Conservation (phyloP, 805 yeast species). For the Saturnispora ahearnii region DNA sequence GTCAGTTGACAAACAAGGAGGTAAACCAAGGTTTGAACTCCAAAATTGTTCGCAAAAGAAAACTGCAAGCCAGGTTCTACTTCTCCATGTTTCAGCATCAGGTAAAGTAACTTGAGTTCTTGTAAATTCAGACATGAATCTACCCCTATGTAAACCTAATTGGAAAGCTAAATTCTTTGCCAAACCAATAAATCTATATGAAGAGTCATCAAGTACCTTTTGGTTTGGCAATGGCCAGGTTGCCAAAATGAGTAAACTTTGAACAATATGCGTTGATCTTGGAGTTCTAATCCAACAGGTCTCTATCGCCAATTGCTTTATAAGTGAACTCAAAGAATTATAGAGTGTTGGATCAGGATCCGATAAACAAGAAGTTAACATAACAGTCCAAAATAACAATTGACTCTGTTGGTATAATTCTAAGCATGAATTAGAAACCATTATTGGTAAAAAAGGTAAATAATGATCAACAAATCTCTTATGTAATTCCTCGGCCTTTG, state of each 20-base stretch:
- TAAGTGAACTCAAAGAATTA: slow-evolving; percentile 62
- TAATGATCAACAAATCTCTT: slow-evolving; percentile 55
- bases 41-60: slow-evolving; percentile 86
- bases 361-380: slow-evolving; percentile 74
- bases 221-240: slow-evolving; percentile 92
- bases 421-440: slow-evolving; percentile 59
- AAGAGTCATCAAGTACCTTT: slow-evolving; percentile 84
- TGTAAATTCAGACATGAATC: slow-evolving; percentile 82
- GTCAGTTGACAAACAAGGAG: slow-evolving; percentile 79
- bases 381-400: slow-evolving; percentile 82
- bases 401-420: slow-evolving; percentile 79
- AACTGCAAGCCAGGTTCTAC: slow-evolving; percentile 84
- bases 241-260: slow-evolving; percentile 74
- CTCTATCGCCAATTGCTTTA: slow-evolving; percentile 81
- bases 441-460: slow-evolving; percentile 71
- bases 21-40: slow-evolving; percentile 81
- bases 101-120: slow-evolving; percentile 83
- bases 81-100: slow-evolving; percentile 90
- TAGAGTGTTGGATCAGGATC: slow-evolving; percentile 84
- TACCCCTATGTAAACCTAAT: slow-evolving; percentile 84
- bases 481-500: slow-evolving; percentile 67
- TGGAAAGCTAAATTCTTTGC: slow-evolving; percentile 81
- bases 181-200: slow-evolving; percentile 78
- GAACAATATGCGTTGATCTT: slow-evolving; percentile 87
- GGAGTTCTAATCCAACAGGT: slow-evolving; percentile 93